These are phyloP conservation scores for Thielaviopsis euricoi DNA, from an alignment of 2,329 filamentous ascomycete genomes.

Conservation along the genomic window DNA sequence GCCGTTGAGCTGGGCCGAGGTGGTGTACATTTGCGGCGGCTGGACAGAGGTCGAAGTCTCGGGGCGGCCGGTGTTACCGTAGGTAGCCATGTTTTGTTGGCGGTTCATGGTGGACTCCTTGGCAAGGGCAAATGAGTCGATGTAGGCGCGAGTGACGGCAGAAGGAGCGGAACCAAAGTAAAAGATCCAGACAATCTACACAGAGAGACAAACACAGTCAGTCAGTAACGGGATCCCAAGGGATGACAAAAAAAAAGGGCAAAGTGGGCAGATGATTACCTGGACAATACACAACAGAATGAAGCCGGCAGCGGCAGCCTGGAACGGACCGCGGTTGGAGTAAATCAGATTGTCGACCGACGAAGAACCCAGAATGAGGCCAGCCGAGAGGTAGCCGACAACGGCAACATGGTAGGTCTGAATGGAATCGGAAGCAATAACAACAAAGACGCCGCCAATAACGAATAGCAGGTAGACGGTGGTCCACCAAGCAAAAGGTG, in stretches of 20 bases:
- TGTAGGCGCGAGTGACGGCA: slow-evolving; percentile 70
- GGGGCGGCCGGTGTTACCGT: slow-evolving; percentile 56
- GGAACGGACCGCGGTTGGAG: slow-evolving; percentile 50
- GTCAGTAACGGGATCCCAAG: background rate
- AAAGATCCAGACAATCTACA: slow-evolving; percentile 91
- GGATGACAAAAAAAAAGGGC: background rate
- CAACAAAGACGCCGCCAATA: slow-evolving; percentile 63
- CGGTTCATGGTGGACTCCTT: slow-evolving; percentile 62
- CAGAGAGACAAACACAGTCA: too few species aligned
- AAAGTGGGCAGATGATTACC: slow-evolving; percentile 35
- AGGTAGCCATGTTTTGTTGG: slow-evolving; percentile 55
- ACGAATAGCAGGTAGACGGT: slow-evolving; percentile 72
- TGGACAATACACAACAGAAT: slow-evolving; percentile 87
- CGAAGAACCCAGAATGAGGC: slow-evolving; percentile 70
- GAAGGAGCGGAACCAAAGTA: slow-evolving; percentile 92
- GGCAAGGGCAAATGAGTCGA: slow-evolving; percentile 87
- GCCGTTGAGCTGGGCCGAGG: slow-evolving; percentile 81
- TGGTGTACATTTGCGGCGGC: slow-evolving; percentile 94
- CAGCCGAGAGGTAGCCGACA: slow-evolving; percentile 71
- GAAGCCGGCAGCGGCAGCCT: slow-evolving; percentile 83
- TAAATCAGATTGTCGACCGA: slow-evolving; percentile 80
- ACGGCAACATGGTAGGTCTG: slow-evolving; percentile 85
- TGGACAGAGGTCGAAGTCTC: slow-evolving; percentile 66
- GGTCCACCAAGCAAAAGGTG: slow-evolving; percentile 86
- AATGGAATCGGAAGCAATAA: slow-evolving; percentile 69